Evolutionary conservation across 441 rosid species (phyloP).

Genomic region (Croton setiger): DNA sequence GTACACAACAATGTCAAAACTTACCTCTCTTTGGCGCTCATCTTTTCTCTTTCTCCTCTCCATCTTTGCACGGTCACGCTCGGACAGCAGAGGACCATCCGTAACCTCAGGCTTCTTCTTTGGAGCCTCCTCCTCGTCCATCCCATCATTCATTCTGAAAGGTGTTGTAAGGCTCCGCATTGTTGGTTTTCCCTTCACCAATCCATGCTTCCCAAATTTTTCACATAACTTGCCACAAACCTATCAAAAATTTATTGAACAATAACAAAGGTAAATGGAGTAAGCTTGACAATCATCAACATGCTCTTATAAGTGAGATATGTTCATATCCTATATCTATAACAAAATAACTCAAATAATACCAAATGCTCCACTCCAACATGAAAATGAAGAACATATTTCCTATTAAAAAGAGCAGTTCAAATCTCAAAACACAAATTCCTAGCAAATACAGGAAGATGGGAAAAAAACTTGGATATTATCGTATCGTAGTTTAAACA

Average conservation of each 20-base stretch:
- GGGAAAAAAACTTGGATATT: background rate
- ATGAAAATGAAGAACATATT: background rate
- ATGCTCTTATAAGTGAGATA: background rate
- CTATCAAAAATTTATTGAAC: constrained; percentile 34
- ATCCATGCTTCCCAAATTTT: constrained; percentile 87
- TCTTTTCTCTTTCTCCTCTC: constrained; percentile 95
- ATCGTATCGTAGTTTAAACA: background rate
- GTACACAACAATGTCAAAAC: background rate
- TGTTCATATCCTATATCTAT: background rate
- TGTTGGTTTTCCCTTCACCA: constrained; percentile 65
- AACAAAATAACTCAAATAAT: background rate
- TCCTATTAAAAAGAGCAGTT: background rate
- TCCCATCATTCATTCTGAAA: constrained; percentile 89
- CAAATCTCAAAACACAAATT: background rate
- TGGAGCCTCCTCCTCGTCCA: constrained; percentile 86
- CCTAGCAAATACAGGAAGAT: background rate
- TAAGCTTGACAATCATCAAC: background rate
- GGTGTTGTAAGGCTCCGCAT: constrained; percentile 87
- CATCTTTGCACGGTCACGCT: constrained; percentile 74
- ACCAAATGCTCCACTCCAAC: background rate
- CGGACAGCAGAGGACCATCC: constrained; percentile 83
- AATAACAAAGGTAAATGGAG: background rate
- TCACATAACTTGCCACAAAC: constrained; percentile 75
- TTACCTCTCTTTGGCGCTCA: constrained; percentile 94
- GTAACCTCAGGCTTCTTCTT: constrained; percentile 86